phyloP scores from a whole-genome alignment of 495 filamentous ascomycete species.

The Lasiosphaeria ovina region DNA sequence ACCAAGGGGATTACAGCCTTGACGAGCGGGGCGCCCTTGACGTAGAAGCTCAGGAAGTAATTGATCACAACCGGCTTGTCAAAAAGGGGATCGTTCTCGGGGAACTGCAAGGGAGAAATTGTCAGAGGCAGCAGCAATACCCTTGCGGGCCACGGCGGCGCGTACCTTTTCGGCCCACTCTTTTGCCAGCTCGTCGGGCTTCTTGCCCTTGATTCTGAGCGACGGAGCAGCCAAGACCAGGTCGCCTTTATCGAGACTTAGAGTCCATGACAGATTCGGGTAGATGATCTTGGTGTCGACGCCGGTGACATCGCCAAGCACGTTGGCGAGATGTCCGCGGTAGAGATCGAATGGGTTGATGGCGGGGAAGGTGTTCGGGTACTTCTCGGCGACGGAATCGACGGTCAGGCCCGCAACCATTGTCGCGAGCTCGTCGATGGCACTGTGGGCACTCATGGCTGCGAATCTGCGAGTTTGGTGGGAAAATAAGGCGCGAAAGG shows the following conservation, averaged over 20 bases:
- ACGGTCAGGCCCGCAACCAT: conserved; percentile 41
- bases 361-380: conserved; percentile 59
- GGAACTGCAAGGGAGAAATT: conserved; percentile 53
- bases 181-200: conserved; percentile 66
- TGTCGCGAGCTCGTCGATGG: conserved; percentile 37
- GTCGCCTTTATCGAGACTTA: conserved; percentile 85
- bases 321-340: conserved; percentile 74
- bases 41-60: conserved; percentile 80
- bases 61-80: conserved; percentile 61
- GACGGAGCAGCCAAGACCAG: conserved; percentile 76
- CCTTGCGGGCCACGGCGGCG: neutral
- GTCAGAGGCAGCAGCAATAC: neutral
- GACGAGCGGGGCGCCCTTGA: conserved; percentile 59
- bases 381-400: conserved; percentile 41
- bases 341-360: conserved; percentile 87
- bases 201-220: conserved; percentile 77
- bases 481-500: conserved; percentile 9
- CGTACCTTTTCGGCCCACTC: conserved; percentile 68
- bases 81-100: conserved; percentile 69
- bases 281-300: conserved; percentile 77
- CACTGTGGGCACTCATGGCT: conserved; percentile 25
- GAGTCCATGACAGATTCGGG: conserved; percentile 75
- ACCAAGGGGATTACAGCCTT: conserved; percentile 63
- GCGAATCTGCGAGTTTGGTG: conserved; percentile 22
- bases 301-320: conserved; percentile 68